A percentile compares a stretch with the other conserved stretches of the same genome.
These are phyloP conservation scores for Castanea sativa DNA, from an alignment of 306 rosid genomes.

Conservation along the genomic window DNA sequence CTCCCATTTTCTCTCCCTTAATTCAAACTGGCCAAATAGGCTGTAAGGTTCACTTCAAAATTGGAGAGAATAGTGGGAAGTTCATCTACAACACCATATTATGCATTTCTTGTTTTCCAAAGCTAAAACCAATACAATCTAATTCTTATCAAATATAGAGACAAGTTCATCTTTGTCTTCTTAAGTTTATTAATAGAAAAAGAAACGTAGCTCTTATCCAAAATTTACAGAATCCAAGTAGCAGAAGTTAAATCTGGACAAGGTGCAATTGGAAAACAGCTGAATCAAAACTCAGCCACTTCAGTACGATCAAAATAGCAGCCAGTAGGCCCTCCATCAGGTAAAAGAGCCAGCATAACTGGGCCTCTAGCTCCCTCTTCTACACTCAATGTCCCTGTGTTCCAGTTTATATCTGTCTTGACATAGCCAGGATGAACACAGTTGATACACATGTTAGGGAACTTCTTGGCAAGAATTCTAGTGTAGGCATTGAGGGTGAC, in stretches of 20 bases:
- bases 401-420: slow-evolving; percentile 48
- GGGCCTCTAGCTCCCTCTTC: slow-evolving; percentile 60
- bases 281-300: slow-evolving; percentile 31
- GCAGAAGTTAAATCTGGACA: neutral
- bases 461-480: slow-evolving; percentile 45
- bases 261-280: neutral
- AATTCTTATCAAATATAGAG: too few species aligned
- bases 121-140: too few species aligned
- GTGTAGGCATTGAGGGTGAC: slow-evolving; percentile 49
- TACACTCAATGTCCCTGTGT: slow-evolving; percentile 31
- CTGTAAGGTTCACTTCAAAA: too few species aligned
- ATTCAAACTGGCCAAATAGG: too few species aligned
- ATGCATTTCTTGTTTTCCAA: too few species aligned
- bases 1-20: too few species aligned
- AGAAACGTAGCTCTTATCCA: too few species aligned
- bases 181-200: too few species aligned
- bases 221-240: neutral
- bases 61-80: too few species aligned
- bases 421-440: slow-evolving; percentile 63
- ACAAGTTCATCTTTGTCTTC: too few species aligned
- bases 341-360: slow-evolving; percentile 42
- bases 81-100: too few species aligned
- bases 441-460: slow-evolving; percentile 43
- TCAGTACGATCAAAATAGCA: slow-evolving; percentile 46
- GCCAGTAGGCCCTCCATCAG: slow-evolving; percentile 45